A percentile compares a stretch with the other conserved stretches of the same genome.
These are phyloP conservation scores for Leishmania martiniquensis DNA, from an alignment of 208 protist genomes.

Conservation along the genomic window DNA sequence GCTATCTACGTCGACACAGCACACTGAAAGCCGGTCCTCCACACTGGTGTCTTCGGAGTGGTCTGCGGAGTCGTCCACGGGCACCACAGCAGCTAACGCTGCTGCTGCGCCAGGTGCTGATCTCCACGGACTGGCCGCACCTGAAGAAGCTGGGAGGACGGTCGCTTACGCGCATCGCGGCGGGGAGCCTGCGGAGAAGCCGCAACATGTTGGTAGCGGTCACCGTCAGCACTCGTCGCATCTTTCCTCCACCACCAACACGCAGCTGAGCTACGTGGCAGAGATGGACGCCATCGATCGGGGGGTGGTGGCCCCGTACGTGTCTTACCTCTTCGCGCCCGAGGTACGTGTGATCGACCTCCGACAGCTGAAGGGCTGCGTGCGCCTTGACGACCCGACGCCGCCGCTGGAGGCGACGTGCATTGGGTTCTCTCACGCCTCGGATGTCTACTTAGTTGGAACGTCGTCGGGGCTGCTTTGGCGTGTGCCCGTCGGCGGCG, in stretches of 20 bases:
- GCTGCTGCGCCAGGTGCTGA: neutral
- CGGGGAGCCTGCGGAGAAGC: neutral
- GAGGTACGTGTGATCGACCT: constrained; percentile 45
- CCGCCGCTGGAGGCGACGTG: constrained; percentile 35
- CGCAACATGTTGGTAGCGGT: neutral
- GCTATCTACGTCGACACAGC: constrained; percentile 16
- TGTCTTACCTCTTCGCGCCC: constrained; percentile 62
- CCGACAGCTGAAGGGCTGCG: constrained; percentile 16
- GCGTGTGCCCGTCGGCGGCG: constrained; percentile 33
- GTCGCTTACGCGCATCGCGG: neutral
- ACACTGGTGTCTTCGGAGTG: constrained; percentile 31
- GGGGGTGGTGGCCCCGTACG: constrained; percentile 35
- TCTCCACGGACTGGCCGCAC: neutral
- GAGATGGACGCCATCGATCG: constrained; percentile 46
- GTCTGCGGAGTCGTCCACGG: constrained; percentile 13
- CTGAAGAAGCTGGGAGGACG: neutral
- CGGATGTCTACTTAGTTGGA: constrained; percentile 55
- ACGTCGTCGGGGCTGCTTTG: constrained; percentile 50
- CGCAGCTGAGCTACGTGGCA: constrained; percentile 25
- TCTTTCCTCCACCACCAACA: constrained; percentile 8
- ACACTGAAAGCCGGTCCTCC: constrained; percentile 20
- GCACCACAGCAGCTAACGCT: neutral
- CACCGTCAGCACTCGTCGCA: neutral
- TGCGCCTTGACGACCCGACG: constrained; percentile 10
- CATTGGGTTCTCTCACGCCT: constrained; percentile 45